Base-by-base conservation (phyloP, 352 stramenopile genomes). In the Globisporangium polare region DNA sequence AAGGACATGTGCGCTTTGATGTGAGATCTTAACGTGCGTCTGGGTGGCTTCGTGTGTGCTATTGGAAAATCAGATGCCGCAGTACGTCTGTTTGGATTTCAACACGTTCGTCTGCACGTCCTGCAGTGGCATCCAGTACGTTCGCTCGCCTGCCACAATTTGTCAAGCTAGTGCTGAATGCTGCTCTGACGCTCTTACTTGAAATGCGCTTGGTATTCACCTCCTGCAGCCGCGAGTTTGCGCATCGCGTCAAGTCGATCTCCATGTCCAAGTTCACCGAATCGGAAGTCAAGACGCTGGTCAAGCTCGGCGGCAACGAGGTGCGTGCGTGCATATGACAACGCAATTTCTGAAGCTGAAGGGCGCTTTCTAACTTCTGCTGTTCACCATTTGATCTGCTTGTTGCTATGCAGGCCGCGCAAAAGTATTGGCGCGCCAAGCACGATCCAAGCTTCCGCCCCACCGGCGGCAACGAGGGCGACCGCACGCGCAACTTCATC, bases 61-160 rank as follows among this genome's bases (percentile, higher is more conserved):
- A 10, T 53, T 31, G 5, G 29, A 22, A 46, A 33, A 35, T 52
- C 62, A 96, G 88, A 94, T 94, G 76, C 91, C 91, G 22, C 90
- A 97, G 60, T 97, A 97, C 63, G 75, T 97, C 42, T 95, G 90
- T 49, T 69, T 95, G 60, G 90, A 97, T 65, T 97, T 97, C 74
- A 96, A 96, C 66, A 98, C 90, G 33, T 98, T 97, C 56, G 88
- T 97, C n/a, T 98, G 92, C 77, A 98, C 92, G 24, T 77, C 89
- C 1, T 98, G 92, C 70, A 97, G 89, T 53, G 92, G 92, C 58
- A 96, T 98, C 69, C 92, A 98, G 88, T 96, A 73, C 74, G 86
- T 78, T 33, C 7, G 22, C 9, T 35, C n/a, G 12, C n/a, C 24
- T 53, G 15, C 0, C 39, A 20, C 39, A 17, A 29, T 20, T 3